Evolutionary conservation across 2,329 filamentous ascomycete genomes (phyloP), one percentile per base, ranked within the genome.

Genomic region (Cercospora sesami): DNA sequence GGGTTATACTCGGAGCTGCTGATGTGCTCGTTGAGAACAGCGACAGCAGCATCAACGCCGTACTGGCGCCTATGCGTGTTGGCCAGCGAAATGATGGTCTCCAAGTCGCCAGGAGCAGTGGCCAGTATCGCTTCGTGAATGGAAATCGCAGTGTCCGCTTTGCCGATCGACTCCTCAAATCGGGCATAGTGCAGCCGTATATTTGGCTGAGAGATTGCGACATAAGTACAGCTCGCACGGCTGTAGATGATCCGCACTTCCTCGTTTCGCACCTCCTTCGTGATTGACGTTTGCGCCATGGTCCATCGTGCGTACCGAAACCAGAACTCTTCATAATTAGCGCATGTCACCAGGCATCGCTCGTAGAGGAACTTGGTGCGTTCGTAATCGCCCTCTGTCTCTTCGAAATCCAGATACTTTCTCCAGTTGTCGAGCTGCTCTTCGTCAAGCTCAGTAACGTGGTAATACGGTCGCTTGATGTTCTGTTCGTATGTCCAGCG

Each of bases 271-370:
- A 94, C 90, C 77, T 97, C 94, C 78, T 97, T 92, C 57, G 93
- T 89, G 79, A 96, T 97, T 73, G 85, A 89, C 1, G 87, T 81
- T 77, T 96, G 92, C 0, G 88, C 88, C 68, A 87, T 85, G 91
- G 97, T 96, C 95, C 95, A 99, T 48, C 94, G 86, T 16, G 91
- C 92, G 80, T 97, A 99, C n/a, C 95, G 91, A 75, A 96, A 89
- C 95, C 95, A 99, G 80, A 98, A 96, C 77, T 98, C 94, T 60
- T 98, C 94, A 77, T 99, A 97, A 73, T 96, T 91, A 16, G 95
- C 94, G 75, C 92, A 96, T 0, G 93, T 94, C 39, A 97, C 92
- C 63, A 99, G 81, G 75, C 94, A 98, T 62, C 95, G 90, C 82
- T 99, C 95, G 78, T 99, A 98, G 33, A 99, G 82, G 76, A 95